Evolutionary conservation across 305 asterid species (phyloP).

Genomic region (Fraxinus platypoda): DNA sequence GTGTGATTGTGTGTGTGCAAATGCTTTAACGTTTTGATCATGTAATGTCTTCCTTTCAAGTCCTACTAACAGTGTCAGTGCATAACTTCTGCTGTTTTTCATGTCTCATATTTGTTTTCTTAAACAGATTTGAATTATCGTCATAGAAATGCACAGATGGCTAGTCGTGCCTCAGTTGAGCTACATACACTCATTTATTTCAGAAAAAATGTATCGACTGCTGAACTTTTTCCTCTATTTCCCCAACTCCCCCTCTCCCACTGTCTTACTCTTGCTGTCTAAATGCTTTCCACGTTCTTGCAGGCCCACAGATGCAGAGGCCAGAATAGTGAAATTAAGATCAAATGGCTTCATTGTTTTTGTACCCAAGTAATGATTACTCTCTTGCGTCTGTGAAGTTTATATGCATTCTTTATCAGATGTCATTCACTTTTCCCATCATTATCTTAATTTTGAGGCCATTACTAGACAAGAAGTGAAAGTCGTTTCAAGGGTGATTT

Average conservation of each 20-base stretch:
- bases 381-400: not conserved
- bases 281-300: slow-evolving; percentile 19
- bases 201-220: slow-evolving; percentile 64
- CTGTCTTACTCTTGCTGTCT: slow-evolving; percentile 6
- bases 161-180: slow-evolving; percentile 94
- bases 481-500: not conserved
- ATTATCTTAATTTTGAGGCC: not conserved
- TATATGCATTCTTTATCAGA: not conserved
- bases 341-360: slow-evolving; percentile 93
- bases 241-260: not conserved
- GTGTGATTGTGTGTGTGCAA: not conserved
- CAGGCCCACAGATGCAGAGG: slow-evolving; percentile 98
- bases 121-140: slow-evolving; percentile 85
- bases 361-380: slow-evolving; percentile 72
- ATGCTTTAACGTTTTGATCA: not conserved
- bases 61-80: not conserved
- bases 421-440: not conserved
- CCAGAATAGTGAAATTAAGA: slow-evolving; percentile 83
- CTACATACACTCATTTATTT: slow-evolving; percentile 88
- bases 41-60: not conserved
- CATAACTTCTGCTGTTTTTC: slow-evolving; percentile 3
- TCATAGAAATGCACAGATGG: slow-evolving; percentile 98
- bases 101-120: slow-evolving; percentile 17
- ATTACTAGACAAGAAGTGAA: not conserved
- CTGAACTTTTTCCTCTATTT: not conserved